A percentile compares a stretch with the other conserved stretches of the same genome.
Conservation (phyloP, 1,284 basidiomycete genomes). For the Ceratobasidium sp. region DNA sequence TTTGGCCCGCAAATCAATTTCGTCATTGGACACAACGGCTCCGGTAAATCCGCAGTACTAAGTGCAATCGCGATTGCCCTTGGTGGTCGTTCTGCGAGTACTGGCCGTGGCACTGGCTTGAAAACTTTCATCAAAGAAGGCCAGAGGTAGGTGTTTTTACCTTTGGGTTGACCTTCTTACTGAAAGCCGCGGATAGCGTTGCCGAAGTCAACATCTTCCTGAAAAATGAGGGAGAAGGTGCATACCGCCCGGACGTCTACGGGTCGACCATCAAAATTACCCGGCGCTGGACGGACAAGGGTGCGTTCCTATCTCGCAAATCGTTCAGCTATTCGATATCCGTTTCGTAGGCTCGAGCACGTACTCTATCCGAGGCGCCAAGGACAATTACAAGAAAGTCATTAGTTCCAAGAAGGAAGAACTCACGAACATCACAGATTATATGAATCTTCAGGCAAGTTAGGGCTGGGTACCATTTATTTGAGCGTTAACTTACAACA, state of each 20-base stretch:
- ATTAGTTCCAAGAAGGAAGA: conserved; percentile 87
- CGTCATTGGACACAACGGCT: conserved; percentile 82
- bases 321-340: not conserved
- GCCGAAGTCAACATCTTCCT: conserved; percentile 82
- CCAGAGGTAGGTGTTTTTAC: conserved; percentile 62
- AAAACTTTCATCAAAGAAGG: conserved; percentile 92
- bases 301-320: not conserved
- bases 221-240: conserved; percentile 89
- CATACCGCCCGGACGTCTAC: conserved; percentile 83
- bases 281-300: conserved; percentile 65
- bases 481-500: not conserved
- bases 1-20: conserved; percentile 96
- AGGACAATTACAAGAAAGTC: conserved; percentile 67
- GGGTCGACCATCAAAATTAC: conserved; percentile 87
- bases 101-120: conserved; percentile 86
- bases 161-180: not conserved
- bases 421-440: conserved; percentile 85
- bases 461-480: not conserved
- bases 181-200: conserved; percentile 53
- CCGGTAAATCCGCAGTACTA: conserved; percentile 92
- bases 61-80: conserved; percentile 93
- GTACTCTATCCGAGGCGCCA: conserved; percentile 90
- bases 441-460: conserved; percentile 84
- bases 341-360: conserved; percentile 67
- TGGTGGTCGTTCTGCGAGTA: conserved; percentile 89